A percentile compares a stretch with the other conserved stretches of the same genome.
These are phyloP conservation scores for Termitomyces sp. DNA, from an alignment of 768 basidiomycete species.

Conservation along the genomic window DNA sequence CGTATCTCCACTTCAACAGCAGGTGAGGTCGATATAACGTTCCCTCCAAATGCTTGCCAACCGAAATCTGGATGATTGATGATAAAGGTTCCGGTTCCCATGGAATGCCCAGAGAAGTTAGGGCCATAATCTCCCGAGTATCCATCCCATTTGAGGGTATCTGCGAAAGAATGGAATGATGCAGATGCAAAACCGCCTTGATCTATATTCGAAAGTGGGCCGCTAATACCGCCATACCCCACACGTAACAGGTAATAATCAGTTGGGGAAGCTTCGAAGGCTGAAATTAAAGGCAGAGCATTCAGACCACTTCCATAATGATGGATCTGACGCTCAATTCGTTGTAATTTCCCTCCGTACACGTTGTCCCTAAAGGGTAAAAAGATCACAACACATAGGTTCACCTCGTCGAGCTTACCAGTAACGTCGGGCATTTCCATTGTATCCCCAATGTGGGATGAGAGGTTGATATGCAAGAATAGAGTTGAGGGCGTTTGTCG, in stretches of 20 bases:
- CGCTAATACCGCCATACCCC: conserved; percentile 46
- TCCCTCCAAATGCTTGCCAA: conserved; percentile 57
- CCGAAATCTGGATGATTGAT: conserved; percentile 51
- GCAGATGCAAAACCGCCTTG: conserved; percentile 51
- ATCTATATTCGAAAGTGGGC: conserved; percentile 51
- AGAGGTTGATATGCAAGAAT: conserved; percentile 52
- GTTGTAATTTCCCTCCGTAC: conserved; percentile 48
- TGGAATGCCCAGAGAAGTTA: conserved; percentile 48
- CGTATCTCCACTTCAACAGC: conserved; percentile 36
- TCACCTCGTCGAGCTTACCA: conserved; percentile 28
- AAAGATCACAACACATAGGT: background rate
- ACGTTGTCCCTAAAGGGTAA: conserved; percentile 41
- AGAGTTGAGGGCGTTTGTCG: conserved; percentile 46
- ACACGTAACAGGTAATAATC: conserved; percentile 47
- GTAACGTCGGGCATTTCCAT: conserved; percentile 52
- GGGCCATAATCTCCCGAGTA: conserved; percentile 59
- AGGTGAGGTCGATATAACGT: conserved; percentile 32
- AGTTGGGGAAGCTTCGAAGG: conserved; percentile 39
- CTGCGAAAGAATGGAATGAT: conserved; percentile 55
- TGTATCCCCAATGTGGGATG: conserved; percentile 57
- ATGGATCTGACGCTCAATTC: conserved; percentile 53
- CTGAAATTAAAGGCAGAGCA: conserved; percentile 45
- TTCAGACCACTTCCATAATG: conserved; percentile 55
- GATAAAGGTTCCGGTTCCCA: conserved; percentile 43
- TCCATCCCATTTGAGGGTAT: conserved; percentile 51